phyloP scores from a whole-genome alignment of 2,329 filamentous ascomycete species.

The Exophiala aquamarina region DNA sequence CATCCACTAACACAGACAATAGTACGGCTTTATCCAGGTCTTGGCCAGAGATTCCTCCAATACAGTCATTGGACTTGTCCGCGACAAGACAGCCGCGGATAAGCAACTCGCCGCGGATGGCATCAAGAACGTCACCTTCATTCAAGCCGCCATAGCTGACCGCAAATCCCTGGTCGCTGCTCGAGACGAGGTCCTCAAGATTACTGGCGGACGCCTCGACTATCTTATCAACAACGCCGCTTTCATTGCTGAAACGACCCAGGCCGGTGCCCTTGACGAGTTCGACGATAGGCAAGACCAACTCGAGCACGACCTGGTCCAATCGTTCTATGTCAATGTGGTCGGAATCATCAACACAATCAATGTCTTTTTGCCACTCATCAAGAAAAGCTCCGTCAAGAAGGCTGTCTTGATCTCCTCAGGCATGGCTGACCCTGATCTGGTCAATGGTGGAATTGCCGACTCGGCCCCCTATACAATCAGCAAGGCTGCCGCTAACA shows the following conservation, averaged over 20 bases:
- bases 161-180: slow-evolving; percentile 38
- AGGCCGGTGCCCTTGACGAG: slow-evolving; percentile 35
- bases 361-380: slow-evolving; percentile 54
- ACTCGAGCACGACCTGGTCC: slow-evolving; percentile 37
- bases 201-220: slow-evolving; percentile 41
- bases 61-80: slow-evolving; percentile 49
- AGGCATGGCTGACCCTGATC: slow-evolving; percentile 49
- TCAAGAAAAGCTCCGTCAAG: slow-evolving; percentile 52
- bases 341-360: slow-evolving; percentile 54
- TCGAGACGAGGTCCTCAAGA: slow-evolving; percentile 24
- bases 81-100: slow-evolving; percentile 47
- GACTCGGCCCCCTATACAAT: slow-evolving; percentile 44
- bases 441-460: slow-evolving; percentile 41
- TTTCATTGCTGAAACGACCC: slow-evolving; percentile 32
- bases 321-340: slow-evolving; percentile 50
- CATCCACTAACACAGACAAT: not conserved
- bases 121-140: slow-evolving; percentile 46
- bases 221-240: slow-evolving; percentile 56
- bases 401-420: slow-evolving; percentile 56
- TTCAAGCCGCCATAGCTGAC: slow-evolving; percentile 48
- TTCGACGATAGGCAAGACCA: slow-evolving; percentile 34
- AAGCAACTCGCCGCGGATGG: slow-evolving; percentile 44
- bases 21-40: slow-evolving; percentile 50
- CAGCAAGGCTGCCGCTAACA: slow-evolving; percentile 55
- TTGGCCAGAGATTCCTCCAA: slow-evolving; percentile 47